phyloP scores from a whole-genome alignment of 352 stramenopile species.

The Phytophthora tentaculata region DNA sequence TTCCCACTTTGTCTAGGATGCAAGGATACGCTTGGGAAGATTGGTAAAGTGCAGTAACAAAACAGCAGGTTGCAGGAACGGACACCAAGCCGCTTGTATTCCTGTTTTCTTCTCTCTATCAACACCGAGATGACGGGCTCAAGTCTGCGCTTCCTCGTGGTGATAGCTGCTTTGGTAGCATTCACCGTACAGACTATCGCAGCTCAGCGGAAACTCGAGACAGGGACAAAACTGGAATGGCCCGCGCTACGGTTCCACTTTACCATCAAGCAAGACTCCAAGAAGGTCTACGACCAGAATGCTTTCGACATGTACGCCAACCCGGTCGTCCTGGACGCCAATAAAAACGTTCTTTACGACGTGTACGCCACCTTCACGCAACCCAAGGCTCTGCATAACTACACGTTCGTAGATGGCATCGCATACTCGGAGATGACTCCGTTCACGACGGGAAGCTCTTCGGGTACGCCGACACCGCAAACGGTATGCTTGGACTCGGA shows the following conservation, averaged over 20 bases:
- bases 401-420: slow-evolving; percentile 35
- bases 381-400: slow-evolving; percentile 29
- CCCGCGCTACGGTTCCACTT: slow-evolving; percentile 37
- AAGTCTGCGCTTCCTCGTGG: slow-evolving; percentile 2
- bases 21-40: slow-evolving; percentile 8
- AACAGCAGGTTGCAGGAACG: slow-evolving; percentile 10
- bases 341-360: slow-evolving; percentile 34
- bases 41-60: not conserved
- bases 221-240: slow-evolving; percentile 13
- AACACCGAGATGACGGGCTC: not conserved
- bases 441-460: slow-evolving; percentile 8
- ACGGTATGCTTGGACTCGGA: slow-evolving; percentile 22
- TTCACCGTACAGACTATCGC: not conserved
- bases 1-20: slow-evolving; percentile 9
- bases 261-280: slow-evolving; percentile 39
- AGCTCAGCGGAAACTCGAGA: slow-evolving; percentile 11
- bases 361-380: slow-evolving; percentile 27
- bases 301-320: slow-evolving; percentile 39
- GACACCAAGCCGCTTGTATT: not conserved
- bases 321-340: slow-evolving; percentile 17
- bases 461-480: not conserved
- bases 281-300: slow-evolving; percentile 36
- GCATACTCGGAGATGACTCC: slow-evolving; percentile 25
- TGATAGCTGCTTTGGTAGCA: not conserved
- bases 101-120: slow-evolving; percentile 1